Evolutionary conservation across 306 rosid genomes (phyloP), one percentile per base, ranked within the genome.

Genomic region (Medicago lupulina): DNA sequence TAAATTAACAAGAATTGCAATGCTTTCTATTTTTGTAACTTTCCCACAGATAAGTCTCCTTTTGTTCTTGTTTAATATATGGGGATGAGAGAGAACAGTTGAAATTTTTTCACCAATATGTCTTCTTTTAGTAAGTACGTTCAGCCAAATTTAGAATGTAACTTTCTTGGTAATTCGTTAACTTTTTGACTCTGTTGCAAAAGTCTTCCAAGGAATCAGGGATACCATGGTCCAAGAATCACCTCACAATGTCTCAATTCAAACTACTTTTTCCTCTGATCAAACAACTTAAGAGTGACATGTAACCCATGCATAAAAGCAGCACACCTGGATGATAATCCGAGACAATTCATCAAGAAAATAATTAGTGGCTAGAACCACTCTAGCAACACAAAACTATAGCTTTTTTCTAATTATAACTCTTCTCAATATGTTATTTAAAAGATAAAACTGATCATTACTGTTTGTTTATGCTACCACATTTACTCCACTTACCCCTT

Each of bases 71-170:
- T n/a, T n/a, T 46, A 46, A 46, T 11, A 3, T 54, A 18, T 55
- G 61, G 25, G 15, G 7, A 55, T 9, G 31, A 4, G 60, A 17
- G 60, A 17, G 0, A 2, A 18, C 5, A 8, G 60, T 53, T 17
- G 28, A 53, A 8, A 13, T 8, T 8, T 53, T 53, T 53, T 53
- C 8, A 12, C 25, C 28, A 19, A 2, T 18, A 18, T 54, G 21
- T 61, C 44, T 61, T 14, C 4, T 15, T 61, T 61, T 61, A 61
- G 44, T 8, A 15, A 7, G 43, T 31, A 34, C 41, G 15, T 38
- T 31, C 44, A 15, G 12, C 67, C 12, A 34, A 61, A 61, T 61
- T 34, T 61, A 61, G 67, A 61, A 31, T 34, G 21, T 61, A 61
- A 9, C 58, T 16, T 51, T 51, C 19, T 21, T 14, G 3, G 10